Conservation (phyloP, 345 rosid species). For the Citrus sp. region DNA sequence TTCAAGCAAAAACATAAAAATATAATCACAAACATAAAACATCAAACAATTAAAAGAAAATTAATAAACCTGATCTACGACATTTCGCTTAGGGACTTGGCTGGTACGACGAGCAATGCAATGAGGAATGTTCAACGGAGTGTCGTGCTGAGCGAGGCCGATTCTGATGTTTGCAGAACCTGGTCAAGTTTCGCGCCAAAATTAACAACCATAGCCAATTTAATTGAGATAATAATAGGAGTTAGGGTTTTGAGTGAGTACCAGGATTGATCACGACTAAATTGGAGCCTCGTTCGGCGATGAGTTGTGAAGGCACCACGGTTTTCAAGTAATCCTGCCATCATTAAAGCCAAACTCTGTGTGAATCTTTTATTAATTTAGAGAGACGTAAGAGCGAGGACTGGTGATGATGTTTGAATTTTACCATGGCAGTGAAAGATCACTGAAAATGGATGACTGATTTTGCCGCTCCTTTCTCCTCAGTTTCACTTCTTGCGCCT, state of each 20-base stretch:
- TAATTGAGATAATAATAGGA: neutral
- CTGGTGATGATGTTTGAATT: neutral
- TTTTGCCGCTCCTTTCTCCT: neutral
- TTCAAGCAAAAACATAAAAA: neutral
- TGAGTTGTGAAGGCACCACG: constrained; percentile 81
- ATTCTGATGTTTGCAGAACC: constrained; percentile 80
- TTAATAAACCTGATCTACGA: constrained; percentile 65
- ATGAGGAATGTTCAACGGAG: constrained; percentile 68
- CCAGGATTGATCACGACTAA: constrained; percentile 88
- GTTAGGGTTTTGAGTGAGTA: constrained; percentile 14
- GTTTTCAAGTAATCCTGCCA: constrained; percentile 92
- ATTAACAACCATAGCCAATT: constrained; percentile 3
- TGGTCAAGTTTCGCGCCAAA: neutral
- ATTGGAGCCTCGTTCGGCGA: constrained; percentile 83
- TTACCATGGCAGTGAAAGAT: constrained; percentile 13
- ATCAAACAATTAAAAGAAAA: neutral
- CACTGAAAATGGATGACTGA: neutral
- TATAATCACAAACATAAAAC: neutral
- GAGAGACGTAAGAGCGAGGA: neutral
- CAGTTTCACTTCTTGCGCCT: neutral
- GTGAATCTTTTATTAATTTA: too few relatives aligned
- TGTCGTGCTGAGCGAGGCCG: constrained; percentile 76
- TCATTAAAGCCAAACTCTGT: neutral
- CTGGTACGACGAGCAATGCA: constrained; percentile 70
- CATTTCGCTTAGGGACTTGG: constrained; percentile 42